phyloP scores from a whole-genome alignment of 2,329 filamentous ascomycete genomes.

The Trichoderma sp. region DNA sequence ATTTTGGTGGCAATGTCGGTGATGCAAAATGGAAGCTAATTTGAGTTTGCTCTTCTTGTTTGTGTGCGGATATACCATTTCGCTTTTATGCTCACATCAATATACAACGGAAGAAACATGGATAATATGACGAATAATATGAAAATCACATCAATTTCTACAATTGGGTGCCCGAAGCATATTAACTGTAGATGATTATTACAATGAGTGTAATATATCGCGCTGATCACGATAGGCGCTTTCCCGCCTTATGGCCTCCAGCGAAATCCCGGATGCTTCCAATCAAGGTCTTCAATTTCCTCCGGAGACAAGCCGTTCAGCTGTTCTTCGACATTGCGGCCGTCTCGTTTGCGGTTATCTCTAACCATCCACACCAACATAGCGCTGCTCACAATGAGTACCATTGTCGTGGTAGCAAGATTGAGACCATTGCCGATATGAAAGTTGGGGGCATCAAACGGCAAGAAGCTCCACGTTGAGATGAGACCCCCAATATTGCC shows the following conservation, averaged over 20 bases:
- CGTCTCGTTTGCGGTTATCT: background rate
- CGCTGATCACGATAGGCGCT: background rate
- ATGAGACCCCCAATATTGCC: background rate
- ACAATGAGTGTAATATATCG: background rate
- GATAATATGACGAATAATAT: accelerated
- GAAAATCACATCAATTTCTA: background rate
- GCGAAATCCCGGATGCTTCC: background rate
- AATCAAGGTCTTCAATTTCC: background rate
- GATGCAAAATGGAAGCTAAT: background rate
- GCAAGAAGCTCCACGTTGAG: background rate
- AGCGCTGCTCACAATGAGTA: background rate
- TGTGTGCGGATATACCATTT: background rate
- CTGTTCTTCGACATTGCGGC: background rate
- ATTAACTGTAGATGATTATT: background rate
- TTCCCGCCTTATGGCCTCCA: background rate
- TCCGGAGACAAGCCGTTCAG: background rate
- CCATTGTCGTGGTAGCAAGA: background rate
- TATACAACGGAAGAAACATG: background rate
- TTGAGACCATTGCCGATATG: background rate
- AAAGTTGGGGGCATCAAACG: background rate
- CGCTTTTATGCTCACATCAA: background rate
- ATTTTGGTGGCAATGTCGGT: background rate
- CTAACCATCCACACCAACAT: background rate
- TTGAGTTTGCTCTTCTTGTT: background rate
- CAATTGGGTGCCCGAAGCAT: background rate